A percentile compares a stretch with the other conserved stretches of the same genome.
These are phyloP conservation scores for Podochytrium sp. DNA, from an alignment of 192 early-diverging fungal genomes.

Conservation along the genomic window DNA sequence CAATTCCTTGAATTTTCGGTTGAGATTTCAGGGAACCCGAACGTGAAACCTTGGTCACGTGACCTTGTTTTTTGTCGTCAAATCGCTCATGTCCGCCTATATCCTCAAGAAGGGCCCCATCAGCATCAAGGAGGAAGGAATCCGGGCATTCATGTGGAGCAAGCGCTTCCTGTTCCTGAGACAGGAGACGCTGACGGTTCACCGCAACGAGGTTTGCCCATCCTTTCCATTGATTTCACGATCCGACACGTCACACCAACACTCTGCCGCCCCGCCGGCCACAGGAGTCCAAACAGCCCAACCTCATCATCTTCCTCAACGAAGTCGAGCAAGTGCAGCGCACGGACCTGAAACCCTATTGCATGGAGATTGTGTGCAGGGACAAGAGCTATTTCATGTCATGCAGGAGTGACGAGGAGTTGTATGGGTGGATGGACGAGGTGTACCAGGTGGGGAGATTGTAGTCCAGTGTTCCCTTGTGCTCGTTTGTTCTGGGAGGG, in stretches of 20 bases:
- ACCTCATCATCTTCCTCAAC: conserved; percentile 89
- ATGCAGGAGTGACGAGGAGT: conserved; percentile 93
- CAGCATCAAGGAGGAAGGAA: conserved; percentile 87
- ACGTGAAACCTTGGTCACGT: too few species aligned
- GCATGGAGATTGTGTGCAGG: conserved; percentile 91
- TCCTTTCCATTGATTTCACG: background rate
- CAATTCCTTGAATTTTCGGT: too few species aligned
- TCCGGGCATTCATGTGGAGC: conserved; percentile 92
- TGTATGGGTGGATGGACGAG: conserved; percentile 98
- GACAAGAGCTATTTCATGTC: conserved; percentile 91
- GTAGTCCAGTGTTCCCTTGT: background rate
- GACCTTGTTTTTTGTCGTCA: too few species aligned
- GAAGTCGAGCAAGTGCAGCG: conserved; percentile 88
- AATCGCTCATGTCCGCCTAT: too few species aligned
- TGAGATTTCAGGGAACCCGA: too few species aligned
- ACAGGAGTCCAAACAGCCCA: conserved; percentile 38
- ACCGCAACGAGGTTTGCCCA: conserved; percentile 81
- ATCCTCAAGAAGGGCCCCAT: conserved; percentile 81
- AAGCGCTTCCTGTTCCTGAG: conserved; percentile 87
- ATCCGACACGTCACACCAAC: too few species aligned
- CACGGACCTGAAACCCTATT: conserved; percentile 89
- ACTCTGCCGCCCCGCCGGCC: background rate
- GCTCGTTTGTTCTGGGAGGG: background rate
- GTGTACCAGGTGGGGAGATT: conserved; percentile 78
- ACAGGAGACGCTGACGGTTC: conserved; percentile 88